Evolutionary conservation across 345 rosid genomes (phyloP).

Genomic region (Citrus trifoliata): DNA sequence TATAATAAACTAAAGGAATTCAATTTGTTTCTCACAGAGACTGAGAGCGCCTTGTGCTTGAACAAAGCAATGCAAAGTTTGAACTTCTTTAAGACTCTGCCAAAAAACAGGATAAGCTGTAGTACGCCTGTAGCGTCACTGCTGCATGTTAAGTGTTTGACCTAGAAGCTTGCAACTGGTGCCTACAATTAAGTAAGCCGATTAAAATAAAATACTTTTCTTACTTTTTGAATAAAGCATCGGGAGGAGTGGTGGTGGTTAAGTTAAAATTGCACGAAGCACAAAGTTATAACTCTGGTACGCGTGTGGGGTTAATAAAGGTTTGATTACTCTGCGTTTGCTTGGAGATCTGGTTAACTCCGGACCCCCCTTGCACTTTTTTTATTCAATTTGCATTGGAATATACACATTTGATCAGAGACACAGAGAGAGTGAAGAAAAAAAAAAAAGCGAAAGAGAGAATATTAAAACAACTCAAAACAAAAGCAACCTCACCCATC

Average conservation of each 20-base stretch:
- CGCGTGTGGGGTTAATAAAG: constrained; percentile 39
- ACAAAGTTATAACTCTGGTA: constrained; percentile 34
- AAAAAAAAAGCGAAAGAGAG: background rate
- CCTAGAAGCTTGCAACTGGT: background rate
- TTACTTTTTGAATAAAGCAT: background rate
- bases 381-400: constrained; percentile 26
- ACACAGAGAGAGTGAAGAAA: background rate
- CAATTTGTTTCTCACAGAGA: too few species aligned
- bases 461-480: constrained; percentile 20
- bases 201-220: background rate
- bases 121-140: too few species aligned
- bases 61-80: too few species aligned
- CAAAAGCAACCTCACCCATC: constrained; percentile 27
- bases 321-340: background rate
- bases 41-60: too few species aligned
- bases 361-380: background rate
- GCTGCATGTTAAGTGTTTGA: constrained; percentile 13
- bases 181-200: constrained; percentile 6
- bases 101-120: too few species aligned
- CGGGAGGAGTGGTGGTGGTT: background rate
- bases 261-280: constrained; percentile 36
- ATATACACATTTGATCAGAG: constrained; percentile 23
- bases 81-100: too few species aligned
- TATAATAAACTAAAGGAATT: too few species aligned
- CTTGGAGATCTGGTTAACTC: constrained; percentile 9